Evolutionary conservation across 2,329 filamentous ascomycete species (phyloP), one percentile per base, ranked within the genome.

Genomic region (Fusarium heterosporum): DNA sequence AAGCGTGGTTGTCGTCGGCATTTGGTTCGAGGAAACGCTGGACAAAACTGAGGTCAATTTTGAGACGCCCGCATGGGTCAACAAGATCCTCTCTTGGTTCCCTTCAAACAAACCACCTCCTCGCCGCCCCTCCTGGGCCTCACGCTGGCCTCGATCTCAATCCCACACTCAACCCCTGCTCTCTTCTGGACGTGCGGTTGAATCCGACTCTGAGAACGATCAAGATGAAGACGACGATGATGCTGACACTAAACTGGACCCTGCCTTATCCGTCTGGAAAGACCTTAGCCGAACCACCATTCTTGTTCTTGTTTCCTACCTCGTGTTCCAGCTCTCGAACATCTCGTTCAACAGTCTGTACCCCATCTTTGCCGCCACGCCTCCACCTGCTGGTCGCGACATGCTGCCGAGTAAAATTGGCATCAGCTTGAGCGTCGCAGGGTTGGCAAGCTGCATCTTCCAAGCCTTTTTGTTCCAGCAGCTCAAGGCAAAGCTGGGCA

Each of bases 271-370:
- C 81, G 57, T 78, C 2, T 83, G 83, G 79, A 80, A 77, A n/a
- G 81, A 85, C 41, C 84, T 95, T 49, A 97, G 92, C 73, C 85
- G 89, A 57, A 93, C 96, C 60, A 97, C 93, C 0, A 77, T 97
- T 13, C 82, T 96, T 4, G 85, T 99, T 0, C 85, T 99, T 8
- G 77, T 87, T 51, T 96, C 94, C 0, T 98, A 97, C 74, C 87
- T 97, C 41, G 90, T 98, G 48, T 99, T 98, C 75, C 94, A 97
- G 73, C 84, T 99, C 7, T 90, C 92, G 62, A 98, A 98, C 77
- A 93, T 97, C 68, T 93, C 93, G 5, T 99, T 94, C 84, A 97
- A 97, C 78, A 95, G 93, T 17, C 83, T 99, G 0, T 99, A 96
- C 73, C 96, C 96, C 1, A 95, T 98, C 53, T 99, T 98, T 72